Percentiles rank a stretch among this genome's conserved stretches.
These are phyloP conservation scores for Carallia brachiata DNA, from an alignment of 345 rosid genomes.

Conservation along the genomic window DNA sequence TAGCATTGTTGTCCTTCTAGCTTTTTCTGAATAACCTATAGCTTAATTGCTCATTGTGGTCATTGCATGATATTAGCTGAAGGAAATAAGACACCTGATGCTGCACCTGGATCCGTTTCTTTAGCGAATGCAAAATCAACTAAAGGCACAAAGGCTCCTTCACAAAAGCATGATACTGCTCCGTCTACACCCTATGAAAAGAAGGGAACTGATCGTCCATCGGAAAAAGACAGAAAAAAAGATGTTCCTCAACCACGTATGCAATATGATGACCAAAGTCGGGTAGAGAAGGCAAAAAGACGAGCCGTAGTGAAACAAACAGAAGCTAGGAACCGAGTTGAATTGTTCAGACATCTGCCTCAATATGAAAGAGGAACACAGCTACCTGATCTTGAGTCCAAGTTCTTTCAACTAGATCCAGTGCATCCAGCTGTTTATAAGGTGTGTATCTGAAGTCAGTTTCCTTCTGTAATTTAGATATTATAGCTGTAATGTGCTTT, in stretches of 20 bases:
- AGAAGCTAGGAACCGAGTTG: constrained; percentile 86
- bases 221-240: constrained; percentile 86
- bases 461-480: too few relatives aligned
- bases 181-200: constrained; percentile 60
- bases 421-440: constrained; percentile 92
- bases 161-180: constrained; percentile 57
- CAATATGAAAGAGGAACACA: constrained; percentile 92
- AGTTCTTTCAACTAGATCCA: constrained; percentile 82
- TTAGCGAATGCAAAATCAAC: constrained; percentile 43
- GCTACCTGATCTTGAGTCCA: constrained; percentile 79
- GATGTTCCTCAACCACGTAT: constrained; percentile 94
- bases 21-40: neutral
- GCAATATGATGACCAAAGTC: constrained; percentile 87
- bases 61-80: constrained; percentile 37
- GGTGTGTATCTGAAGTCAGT: constrained; percentile 38
- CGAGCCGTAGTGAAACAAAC: constrained; percentile 86
- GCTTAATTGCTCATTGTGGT: neutral
- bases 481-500: too few relatives aligned
- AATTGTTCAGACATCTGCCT: constrained; percentile 94
- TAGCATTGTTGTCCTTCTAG: neutral
- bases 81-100: constrained; percentile 44
- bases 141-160: constrained; percentile 52
- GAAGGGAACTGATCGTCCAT: constrained; percentile 61
- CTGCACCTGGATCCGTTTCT: constrained; percentile 32
- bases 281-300: constrained; percentile 91